Conservation (phyloP, 352 stramenopile species). For the Phytopythium helicoides region DNA sequence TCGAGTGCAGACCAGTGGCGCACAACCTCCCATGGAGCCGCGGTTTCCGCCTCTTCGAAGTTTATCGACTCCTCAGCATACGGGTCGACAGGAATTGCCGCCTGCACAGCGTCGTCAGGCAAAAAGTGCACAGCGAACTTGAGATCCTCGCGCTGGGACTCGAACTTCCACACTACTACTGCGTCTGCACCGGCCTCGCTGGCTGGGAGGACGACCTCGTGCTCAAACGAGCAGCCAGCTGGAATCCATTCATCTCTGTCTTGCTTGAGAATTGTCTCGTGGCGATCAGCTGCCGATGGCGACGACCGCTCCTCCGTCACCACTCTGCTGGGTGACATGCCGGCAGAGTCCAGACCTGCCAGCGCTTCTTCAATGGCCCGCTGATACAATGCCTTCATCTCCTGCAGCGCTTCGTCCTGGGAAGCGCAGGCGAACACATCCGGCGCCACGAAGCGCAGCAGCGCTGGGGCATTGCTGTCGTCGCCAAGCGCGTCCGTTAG, state of each 20-base stretch:
- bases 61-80: slow-evolving; percentile 15
- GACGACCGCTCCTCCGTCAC: no score
- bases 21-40: slow-evolving; percentile 5
- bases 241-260: slow-evolving; percentile 15
- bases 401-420: background rate
- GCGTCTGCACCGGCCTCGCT: slow-evolving; percentile 8
- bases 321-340: no score
- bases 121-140: slow-evolving; percentile 26
- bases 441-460: slow-evolving; percentile 27
- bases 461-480: slow-evolving; percentile 5
- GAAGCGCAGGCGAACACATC: slow-evolving; percentile 11
- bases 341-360: no score
- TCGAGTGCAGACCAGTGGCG: slow-evolving; percentile 30
- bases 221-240: slow-evolving; percentile 26
- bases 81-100: slow-evolving; percentile 13
- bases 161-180: slow-evolving; percentile 43
- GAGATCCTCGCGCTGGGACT: slow-evolving; percentile 22
- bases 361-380: slow-evolving; percentile 17
- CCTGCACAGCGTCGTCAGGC: background rate
- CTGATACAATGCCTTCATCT: slow-evolving; percentile 13
- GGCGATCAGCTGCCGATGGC: no score
- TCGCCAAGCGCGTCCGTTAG: slow-evolving; percentile 15
- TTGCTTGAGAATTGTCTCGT: background rate
- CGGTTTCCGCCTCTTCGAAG: slow-evolving; percentile 5
- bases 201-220: slow-evolving; percentile 9